Evolutionary conservation across 805 yeast genomes (phyloP).

Genomic region (Metschnikowia colocasiae): DNA sequence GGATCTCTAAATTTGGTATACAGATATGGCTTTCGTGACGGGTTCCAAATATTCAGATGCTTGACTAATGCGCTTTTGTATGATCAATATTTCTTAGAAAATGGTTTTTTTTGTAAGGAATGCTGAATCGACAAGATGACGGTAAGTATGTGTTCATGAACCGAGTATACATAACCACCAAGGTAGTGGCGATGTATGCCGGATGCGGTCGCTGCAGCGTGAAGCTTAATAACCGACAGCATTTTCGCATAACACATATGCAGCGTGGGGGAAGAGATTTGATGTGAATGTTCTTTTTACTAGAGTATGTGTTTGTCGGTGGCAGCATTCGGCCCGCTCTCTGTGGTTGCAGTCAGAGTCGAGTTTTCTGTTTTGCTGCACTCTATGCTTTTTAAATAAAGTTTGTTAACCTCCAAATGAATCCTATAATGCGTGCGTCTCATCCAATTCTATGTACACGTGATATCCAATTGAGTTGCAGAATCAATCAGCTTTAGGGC

Average conservation of each 20-base stretch:
- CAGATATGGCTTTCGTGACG: background rate
- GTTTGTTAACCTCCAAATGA: background rate
- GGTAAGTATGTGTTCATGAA: background rate
- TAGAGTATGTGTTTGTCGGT: too few relatives aligned
- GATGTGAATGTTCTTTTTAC: background rate
- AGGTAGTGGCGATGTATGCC: conserved; percentile 2
- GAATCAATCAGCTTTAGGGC: conserved; percentile 15
- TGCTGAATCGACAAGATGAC: background rate
- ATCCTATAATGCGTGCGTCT: background rate
- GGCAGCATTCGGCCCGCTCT: too few relatives aligned
- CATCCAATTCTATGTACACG: background rate
- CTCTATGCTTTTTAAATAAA: background rate
- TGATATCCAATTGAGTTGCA: background rate
- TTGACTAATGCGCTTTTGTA: background rate
- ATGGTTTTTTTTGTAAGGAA: background rate
- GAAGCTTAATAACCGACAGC: background rate
- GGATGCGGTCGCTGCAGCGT: background rate
- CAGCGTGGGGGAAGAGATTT: background rate
- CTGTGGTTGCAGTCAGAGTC: background rate
- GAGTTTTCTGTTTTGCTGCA: background rate
- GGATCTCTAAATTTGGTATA: background rate
- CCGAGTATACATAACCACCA: conserved; percentile 4
- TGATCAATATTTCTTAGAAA: background rate
- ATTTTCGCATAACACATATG: background rate
- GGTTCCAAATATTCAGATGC: background rate